phyloP scores from a whole-genome alignment of 768 basidiomycete species.

The Lactarius evosmus region DNA sequence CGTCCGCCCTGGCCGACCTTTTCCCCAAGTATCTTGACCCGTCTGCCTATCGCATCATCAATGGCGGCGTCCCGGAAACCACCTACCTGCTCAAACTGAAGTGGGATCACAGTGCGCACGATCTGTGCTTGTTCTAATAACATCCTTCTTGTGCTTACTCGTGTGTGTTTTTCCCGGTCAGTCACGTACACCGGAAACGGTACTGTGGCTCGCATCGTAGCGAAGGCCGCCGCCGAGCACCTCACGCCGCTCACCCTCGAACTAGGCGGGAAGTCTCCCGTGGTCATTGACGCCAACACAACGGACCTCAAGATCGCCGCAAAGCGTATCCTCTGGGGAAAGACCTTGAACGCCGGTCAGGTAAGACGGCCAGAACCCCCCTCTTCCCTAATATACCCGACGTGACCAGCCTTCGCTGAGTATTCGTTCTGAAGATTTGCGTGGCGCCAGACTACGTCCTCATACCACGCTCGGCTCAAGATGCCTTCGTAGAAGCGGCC shows the following conservation, averaged over 20 bases:
- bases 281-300: constrained; percentile 40
- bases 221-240: constrained; percentile 43
- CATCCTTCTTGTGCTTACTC: constrained; percentile 23
- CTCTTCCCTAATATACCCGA: neutral
- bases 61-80: constrained; percentile 45
- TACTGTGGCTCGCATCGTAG: constrained; percentile 40
- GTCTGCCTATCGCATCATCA: constrained; percentile 60
- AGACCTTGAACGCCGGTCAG: constrained; percentile 64
- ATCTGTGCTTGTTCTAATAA: neutral
- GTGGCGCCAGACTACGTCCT: constrained; percentile 47
- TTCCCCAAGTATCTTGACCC: constrained; percentile 73
- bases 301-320: constrained; percentile 53
- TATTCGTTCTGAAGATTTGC: constrained; percentile 35
- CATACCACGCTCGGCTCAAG: constrained; percentile 42
- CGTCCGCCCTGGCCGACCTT: constrained; percentile 60
- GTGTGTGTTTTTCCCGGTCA: constrained; percentile 29
- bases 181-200: constrained; percentile 40
- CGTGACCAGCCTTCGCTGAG: neutral
- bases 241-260: constrained; percentile 46
- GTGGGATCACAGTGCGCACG: constrained; percentile 46
- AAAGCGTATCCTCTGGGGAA: constrained; percentile 65
- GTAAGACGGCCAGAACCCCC: constrained; percentile 30
- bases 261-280: constrained; percentile 45
- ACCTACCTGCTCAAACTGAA: constrained; percentile 38
- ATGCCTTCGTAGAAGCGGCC: constrained; percentile 46